Base-by-base conservation (phyloP, 176 grass and related monocot species). In the Aegilops sharonensis region DNA sequence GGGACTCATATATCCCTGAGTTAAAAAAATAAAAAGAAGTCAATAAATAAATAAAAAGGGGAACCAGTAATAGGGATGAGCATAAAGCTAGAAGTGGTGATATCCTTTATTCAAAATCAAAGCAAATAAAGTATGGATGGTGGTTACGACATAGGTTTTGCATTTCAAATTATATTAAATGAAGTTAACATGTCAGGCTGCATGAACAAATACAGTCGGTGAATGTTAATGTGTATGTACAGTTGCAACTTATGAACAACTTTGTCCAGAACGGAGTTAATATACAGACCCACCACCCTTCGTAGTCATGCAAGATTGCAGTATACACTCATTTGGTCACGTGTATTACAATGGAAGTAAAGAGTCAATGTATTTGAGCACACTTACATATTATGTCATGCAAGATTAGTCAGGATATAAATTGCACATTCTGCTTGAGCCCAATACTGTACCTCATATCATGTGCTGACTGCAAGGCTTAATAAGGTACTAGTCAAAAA, bases 1-100 rank as follows among this genome's bases (percentile, higher is more conserved):
- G 74, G 91, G 79, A 82, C 76, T 87, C 61, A 54, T 87, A 27
- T 87, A 72, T 47, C 93, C 93, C 95, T 98, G 83, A 82, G 60
- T 82, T 87, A 59, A 35, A 71, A 63, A 84, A 78, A 7, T 20
- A 57, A 72, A 35, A 69, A 62, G 6, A 66, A 75, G 24, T 27
- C 37, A 7, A 54, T 6, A 54, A 11, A 23, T 47, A 48, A 48
- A 30, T 29, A 75, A 75, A 75, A 75, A 48, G 25, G 42, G 13
- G 45, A 25, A 14, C 24, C 34, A 65, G 24, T 81, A 57, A 50
- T 71, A 64, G 39, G 37, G 71, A 85, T 31, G 48, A 88, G 21
- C n/a, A 63, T 23, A 71, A 56, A 90, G 73, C 2, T 48, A 65
- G 18, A 56, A 6, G 32, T 34, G 11, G 14, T 75, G 21, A 12